These are phyloP conservation scores for Aciculoconidium aculeatum DNA, from an alignment of 805 yeast species.

Conservation along the genomic window DNA sequence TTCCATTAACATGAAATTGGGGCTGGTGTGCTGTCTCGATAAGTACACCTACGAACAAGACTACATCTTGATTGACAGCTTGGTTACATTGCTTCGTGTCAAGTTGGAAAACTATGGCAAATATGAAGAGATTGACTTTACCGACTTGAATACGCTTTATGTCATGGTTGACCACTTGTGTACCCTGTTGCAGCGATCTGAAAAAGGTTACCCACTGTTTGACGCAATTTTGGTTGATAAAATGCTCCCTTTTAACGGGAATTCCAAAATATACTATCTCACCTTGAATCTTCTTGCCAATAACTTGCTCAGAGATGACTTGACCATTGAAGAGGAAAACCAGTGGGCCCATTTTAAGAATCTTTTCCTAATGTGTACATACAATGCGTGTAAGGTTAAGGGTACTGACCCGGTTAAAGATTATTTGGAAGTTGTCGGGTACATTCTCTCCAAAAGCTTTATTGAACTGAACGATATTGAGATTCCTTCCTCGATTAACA, in stretches of 20 bases:
- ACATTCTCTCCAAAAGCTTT: conserved; percentile 10
- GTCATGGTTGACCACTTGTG: conserved; percentile 8
- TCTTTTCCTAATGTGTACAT: conserved; percentile 7
- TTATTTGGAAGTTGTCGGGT: conserved; percentile 21
- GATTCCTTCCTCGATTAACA: conserved; percentile 13
- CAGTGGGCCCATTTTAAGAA: conserved; percentile 4
- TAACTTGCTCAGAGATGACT: conserved; percentile 1
- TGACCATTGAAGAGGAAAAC: conserved; percentile 1
- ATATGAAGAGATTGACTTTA: conserved; percentile 6
- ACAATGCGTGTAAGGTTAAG: conserved; percentile 11
- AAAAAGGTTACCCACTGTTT: conserved; percentile 3
- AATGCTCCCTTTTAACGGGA: conserved; percentile 7
- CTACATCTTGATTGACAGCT: conserved; percentile 5
- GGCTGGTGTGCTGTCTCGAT: conserved; percentile 5
- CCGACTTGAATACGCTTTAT: conserved; percentile 8
- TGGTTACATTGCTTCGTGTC: conserved; percentile 6
- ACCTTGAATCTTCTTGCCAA: not conserved
- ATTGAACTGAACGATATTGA: conserved; percentile 10
- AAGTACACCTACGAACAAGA: conserved; percentile 1
- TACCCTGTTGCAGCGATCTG: conserved; percentile 1
- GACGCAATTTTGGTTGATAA: conserved; percentile 3
- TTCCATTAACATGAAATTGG: conserved; percentile 4
- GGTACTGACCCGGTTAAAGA: conserved; percentile 4
- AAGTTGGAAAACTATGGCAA: conserved; percentile 2
- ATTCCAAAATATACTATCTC: too few relatives aligned